Percentiles rank a stretch among this genome's conserved stretches.
phyloP scores from a whole-genome alignment of 1,284 basidiomycete genomes.

The Rhizoctonia solani region DNA sequence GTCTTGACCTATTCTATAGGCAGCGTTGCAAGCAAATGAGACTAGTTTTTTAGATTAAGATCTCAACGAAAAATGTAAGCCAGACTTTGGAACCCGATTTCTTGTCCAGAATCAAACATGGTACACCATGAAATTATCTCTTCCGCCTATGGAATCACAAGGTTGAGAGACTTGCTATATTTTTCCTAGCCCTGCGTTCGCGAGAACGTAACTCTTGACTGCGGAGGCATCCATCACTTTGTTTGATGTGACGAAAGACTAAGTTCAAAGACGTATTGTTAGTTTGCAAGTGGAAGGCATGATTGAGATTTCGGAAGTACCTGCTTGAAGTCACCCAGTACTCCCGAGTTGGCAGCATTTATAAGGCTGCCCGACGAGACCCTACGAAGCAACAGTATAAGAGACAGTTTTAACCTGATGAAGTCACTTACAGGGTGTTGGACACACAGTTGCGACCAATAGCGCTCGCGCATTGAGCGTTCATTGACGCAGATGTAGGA shows the following conservation, averaged over 20 bases:
- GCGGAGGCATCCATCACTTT: slow-evolving; percentile 5
- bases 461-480: neutral
- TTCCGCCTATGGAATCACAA: no score
- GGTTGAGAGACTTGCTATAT: no score
- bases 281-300: neutral
- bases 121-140: no score
- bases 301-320: neutral
- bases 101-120: no score
- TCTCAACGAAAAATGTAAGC: no score
- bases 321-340: neutral
- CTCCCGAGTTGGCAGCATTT: neutral
- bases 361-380: neutral
- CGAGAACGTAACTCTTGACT: neutral
- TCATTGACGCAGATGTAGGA: neutral
- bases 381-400: neutral
- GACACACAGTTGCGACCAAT: neutral
- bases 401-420: neutral
- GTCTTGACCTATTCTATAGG: no score
- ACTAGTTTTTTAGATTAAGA: no score
- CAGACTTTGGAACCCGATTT: no score
- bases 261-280: neutral
- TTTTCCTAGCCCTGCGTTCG: slow-evolving; percentile 4
- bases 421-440: neutral
- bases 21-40: no score
- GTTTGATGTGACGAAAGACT: neutral